Evolutionary conservation across 2,329 filamentous ascomycete species (phyloP), one percentile per base, ranked within the genome.

Genomic region (Mycosphaerelloides madeirae): DNA sequence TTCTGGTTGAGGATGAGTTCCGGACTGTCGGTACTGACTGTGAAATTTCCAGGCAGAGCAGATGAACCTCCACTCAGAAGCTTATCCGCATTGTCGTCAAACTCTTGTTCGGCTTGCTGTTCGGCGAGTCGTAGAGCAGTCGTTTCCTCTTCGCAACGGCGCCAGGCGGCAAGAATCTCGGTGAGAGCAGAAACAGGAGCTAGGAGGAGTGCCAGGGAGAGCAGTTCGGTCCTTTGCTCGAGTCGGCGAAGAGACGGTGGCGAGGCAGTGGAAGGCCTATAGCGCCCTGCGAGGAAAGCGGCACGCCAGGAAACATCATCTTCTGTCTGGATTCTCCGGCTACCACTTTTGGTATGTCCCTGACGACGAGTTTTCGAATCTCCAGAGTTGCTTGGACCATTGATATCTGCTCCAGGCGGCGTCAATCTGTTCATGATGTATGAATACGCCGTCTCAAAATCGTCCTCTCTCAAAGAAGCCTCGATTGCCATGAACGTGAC

Each of bases 381-480:
- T 42, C 31, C 22, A 18, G 41, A 41, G 13, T 34, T 37, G 11
- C 33, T 16, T 18, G 49, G 53, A 11, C 35, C 43, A 12, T 49
- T 43, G 18, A 52, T 60, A 50, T 53, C 55, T 38, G 50, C 61
- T 50, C 46, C 64, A 12, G 62, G 58, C 6, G 63, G 66, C 2
- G 61, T 60, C 20, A 93, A 72, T 16, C 84, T 79, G 59, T 81
- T 88, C 36, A 87, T 78, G 1, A 90, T 83, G 59, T 87, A 91
- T 0, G 85, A 90, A 63, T 91, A 93, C 9, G 87, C 87, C 0
- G 87, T 93, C 61, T 94, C 87, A 49, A 93, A 93, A 61, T 81
- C 87, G 51, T 89, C 82, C 60, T 90, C 85, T 8, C 75, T 73
- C 1, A 93, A 73, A 11, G 87, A 85, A 12, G 84, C 81, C 60